A percentile compares a stretch with the other conserved stretches of the same genome.
Conservation (phyloP, 176 grass and related monocot genomes). For the Dactylis glomerata region DNA sequence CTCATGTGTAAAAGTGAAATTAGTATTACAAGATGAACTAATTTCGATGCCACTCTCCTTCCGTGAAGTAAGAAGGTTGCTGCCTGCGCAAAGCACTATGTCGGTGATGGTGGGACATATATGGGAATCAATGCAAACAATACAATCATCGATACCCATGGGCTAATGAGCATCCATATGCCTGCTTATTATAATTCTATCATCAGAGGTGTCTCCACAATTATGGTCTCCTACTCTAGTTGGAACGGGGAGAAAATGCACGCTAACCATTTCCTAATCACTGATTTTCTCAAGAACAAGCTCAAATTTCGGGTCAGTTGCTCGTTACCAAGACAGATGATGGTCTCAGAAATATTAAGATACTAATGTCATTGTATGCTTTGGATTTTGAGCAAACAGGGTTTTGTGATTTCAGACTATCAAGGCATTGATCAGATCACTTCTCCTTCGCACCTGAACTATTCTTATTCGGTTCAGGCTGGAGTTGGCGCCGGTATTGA, state of each 20-base stretch:
- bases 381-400: slow-evolving; percentile 29
- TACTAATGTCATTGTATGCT: not conserved
- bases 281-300: slow-evolving; percentile 72
- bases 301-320: slow-evolving; percentile 66
- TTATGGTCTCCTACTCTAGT: slow-evolving; percentile 78
- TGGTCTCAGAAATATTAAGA: not conserved
- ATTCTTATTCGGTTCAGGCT: slow-evolving; percentile 65
- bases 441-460: slow-evolving; percentile 47
- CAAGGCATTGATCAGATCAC: slow-evolving; percentile 71
- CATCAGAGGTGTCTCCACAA: slow-evolving; percentile 66
- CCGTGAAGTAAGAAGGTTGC: slow-evolving; percentile 60
- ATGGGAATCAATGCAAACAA: slow-evolving; percentile 72
- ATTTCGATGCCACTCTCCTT: not conserved
- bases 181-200: slow-evolving; percentile 62
- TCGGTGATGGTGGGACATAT: slow-evolving; percentile 69
- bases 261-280: slow-evolving; percentile 61
- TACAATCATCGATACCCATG: slow-evolving; percentile 46
- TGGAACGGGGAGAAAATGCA: slow-evolving; percentile 85
- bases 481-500: slow-evolving; percentile 66
- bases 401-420: slow-evolving; percentile 76
- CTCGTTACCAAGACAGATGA: not conserved
- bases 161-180: slow-evolving; percentile 67
- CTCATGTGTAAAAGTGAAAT: not conserved
- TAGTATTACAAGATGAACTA: not conserved
- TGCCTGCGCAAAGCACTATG: slow-evolving; percentile 71